Conservation (phyloP, 1,284 basidiomycete genomes). For the Agaricales sp. region DNA sequence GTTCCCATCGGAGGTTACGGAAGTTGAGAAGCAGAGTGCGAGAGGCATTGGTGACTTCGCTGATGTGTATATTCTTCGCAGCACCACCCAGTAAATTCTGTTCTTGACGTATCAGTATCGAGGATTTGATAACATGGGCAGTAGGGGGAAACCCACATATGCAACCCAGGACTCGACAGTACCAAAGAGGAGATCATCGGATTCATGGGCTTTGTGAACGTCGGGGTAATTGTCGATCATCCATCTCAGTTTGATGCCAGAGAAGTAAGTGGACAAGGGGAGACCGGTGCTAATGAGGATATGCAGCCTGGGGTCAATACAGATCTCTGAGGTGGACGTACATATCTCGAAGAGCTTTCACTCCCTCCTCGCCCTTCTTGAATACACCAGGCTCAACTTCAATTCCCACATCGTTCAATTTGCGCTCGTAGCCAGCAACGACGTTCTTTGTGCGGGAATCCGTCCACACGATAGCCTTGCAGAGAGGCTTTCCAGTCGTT, state of each 20-base stretch:
- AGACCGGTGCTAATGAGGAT: slow-evolving; percentile 87
- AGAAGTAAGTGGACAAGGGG: slow-evolving; percentile 95
- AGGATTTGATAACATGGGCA: slow-evolving; percentile 7
- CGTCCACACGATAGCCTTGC: slow-evolving; percentile 93
- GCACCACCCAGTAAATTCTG: slow-evolving; percentile 81
- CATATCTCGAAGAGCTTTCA: slow-evolving; percentile 60
- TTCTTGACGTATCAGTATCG: slow-evolving; percentile 7
- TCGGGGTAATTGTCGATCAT: slow-evolving; percentile 87
- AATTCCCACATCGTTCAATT: slow-evolving; percentile 67
- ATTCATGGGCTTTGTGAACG: slow-evolving; percentile 73
- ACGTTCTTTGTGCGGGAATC: slow-evolving; percentile 84
- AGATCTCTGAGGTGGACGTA: slow-evolving; percentile 24
- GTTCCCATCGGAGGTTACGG: slow-evolving; percentile 76
- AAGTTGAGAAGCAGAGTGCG: slow-evolving; percentile 91
- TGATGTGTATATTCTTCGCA: slow-evolving; percentile 69
- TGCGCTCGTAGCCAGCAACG: slow-evolving; percentile 71
- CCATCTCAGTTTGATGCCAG: slow-evolving; percentile 93
- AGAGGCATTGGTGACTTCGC: slow-evolving; percentile 95
- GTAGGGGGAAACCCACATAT: slow-evolving; percentile 49
- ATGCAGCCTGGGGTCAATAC: slow-evolving; percentile 5
- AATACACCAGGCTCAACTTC: slow-evolving; percentile 58
- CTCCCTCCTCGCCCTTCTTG: slow-evolving; percentile 63
- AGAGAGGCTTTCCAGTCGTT: slow-evolving; percentile 80
- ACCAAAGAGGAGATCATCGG: slow-evolving; percentile 81
- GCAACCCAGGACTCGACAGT: slow-evolving; percentile 96